phyloP scores from a whole-genome alignment of 2,329 filamentous ascomycete genomes.

The Macrophomina phaseolina region DNA sequence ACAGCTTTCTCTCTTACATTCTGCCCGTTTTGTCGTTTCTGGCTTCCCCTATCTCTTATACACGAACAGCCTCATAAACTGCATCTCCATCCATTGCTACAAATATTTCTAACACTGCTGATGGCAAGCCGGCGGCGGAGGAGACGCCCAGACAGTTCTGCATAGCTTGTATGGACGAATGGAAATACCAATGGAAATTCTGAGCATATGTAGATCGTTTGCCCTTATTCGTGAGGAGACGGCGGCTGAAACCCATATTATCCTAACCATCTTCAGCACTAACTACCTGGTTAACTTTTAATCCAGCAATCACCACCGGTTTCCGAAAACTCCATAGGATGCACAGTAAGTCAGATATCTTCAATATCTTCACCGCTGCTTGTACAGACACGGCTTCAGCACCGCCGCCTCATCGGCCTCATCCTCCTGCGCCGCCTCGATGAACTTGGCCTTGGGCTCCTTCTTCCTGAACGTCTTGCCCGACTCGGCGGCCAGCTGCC shows the following conservation, averaged over 20 bases:
- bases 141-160: background rate
- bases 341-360: background rate
- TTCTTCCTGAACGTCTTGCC: conserved; percentile 46
- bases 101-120: background rate
- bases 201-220: background rate
- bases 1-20: conserved; percentile 12
- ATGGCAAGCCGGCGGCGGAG: background rate
- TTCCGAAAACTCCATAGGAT: background rate
- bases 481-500: conserved; percentile 29
- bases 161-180: background rate
- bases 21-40: conserved; percentile 11
- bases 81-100: conserved; percentile 1
- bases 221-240: background rate
- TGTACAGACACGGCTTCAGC: conserved; percentile 95
- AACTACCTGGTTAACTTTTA: background rate
- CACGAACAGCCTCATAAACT: background rate
- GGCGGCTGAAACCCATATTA: background rate
- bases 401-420: conserved; percentile 66
- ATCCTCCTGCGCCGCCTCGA: conserved; percentile 49
- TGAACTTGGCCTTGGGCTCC: conserved; percentile 47
- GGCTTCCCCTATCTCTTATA: background rate
- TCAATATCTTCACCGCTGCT: conserved; percentile 68
- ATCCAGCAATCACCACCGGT: background rate
- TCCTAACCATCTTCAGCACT: background rate
- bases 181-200: background rate